Percentiles rank a stretch among this genome's conserved stretches.
Conservation (phyloP, 192 early-diverging fungal species). For the Linnemannia zychae region DNA sequence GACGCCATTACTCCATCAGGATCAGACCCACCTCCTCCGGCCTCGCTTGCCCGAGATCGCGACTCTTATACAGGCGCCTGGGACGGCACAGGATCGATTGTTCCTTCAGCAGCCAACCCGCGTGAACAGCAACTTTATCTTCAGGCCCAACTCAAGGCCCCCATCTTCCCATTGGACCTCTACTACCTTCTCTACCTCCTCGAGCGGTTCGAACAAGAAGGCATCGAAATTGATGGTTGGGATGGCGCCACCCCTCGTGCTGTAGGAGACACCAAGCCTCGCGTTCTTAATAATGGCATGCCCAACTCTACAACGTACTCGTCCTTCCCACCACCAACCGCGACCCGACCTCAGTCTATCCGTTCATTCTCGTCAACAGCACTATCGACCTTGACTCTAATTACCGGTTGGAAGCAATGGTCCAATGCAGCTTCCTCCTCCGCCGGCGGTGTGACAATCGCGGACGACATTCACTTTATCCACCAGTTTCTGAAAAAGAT, state of each 20-base stretch:
- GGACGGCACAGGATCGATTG: constrained; percentile 51
- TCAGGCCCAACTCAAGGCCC: constrained; percentile 49
- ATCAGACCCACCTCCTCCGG: constrained; percentile 6
- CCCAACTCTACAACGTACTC: constrained; percentile 21
- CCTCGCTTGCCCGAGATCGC: constrained; percentile 25
- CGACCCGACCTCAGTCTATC: constrained; percentile 50
- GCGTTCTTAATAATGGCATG: constrained; percentile 26
- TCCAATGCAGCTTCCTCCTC: constrained; percentile 39
- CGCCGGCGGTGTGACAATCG: constrained; percentile 35
- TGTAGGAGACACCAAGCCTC: constrained; percentile 42
- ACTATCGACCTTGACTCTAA: constrained; percentile 57
- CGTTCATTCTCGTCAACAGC: constrained; percentile 59
- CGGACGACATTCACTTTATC: constrained; percentile 65
- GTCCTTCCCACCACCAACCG: constrained; percentile 26
- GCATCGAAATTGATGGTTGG: constrained; percentile 51
- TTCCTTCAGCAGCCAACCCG: constrained; percentile 24
- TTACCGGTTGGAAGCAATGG: constrained; percentile 63
- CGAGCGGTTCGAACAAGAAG: constrained; percentile 47
- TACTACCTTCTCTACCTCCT: constrained; percentile 52
- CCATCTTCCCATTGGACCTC: constrained; percentile 51
- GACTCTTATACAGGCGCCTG: constrained; percentile 42
- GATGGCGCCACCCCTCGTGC: constrained; percentile 33
- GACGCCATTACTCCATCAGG: constrained; percentile 48
- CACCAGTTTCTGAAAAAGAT: constrained; percentile 62
- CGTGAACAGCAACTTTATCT: constrained; percentile 47